phyloP scores from a whole-genome alignment of 768 basidiomycete species.

The Ramaria rubella region DNA sequence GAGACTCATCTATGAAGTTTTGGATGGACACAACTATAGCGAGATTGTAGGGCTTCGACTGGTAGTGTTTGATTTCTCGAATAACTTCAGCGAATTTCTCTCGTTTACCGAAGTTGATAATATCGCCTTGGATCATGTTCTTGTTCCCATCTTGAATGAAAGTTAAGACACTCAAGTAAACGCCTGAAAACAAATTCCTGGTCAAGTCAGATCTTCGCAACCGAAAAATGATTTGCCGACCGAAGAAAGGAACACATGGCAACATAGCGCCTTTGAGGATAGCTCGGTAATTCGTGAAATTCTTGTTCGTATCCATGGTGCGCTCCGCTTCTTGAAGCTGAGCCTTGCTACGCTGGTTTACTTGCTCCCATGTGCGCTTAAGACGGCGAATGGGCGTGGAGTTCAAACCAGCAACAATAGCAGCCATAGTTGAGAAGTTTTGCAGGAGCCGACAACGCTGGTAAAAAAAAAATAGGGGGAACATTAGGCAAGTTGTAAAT shows the following conservation, averaged over 20 bases:
- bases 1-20: constrained; percentile 69
- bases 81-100: constrained; percentile 96
- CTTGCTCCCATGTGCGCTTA: constrained; percentile 90
- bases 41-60: constrained; percentile 85
- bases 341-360: constrained; percentile 66
- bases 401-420: constrained; percentile 90
- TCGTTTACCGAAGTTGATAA: constrained; percentile 95
- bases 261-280: constrained; percentile 77
- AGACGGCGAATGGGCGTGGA: constrained; percentile 89
- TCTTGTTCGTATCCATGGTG: constrained; percentile 89
- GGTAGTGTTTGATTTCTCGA: constrained; percentile 94
- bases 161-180: constrained; percentile 93
- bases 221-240: constrained; percentile 36
- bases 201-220: background rate
- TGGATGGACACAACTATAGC: constrained; percentile 58
- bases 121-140: constrained; percentile 62
- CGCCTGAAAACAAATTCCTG: constrained; percentile 53
- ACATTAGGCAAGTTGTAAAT: constrained; percentile 1
- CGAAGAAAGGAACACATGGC: constrained; percentile 95
- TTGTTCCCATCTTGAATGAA: constrained; percentile 97
- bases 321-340: constrained; percentile 77
- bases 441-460: constrained; percentile 85
- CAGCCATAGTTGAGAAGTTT: constrained; percentile 97
- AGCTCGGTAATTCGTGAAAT: constrained; percentile 87
- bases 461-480: too few species aligned